A percentile compares a stretch with the other conserved stretches of the same genome.
These are phyloP conservation scores for Wickerhamomyces kurtzmanii DNA, from an alignment of 805 yeast species.

Conservation along the genomic window DNA sequence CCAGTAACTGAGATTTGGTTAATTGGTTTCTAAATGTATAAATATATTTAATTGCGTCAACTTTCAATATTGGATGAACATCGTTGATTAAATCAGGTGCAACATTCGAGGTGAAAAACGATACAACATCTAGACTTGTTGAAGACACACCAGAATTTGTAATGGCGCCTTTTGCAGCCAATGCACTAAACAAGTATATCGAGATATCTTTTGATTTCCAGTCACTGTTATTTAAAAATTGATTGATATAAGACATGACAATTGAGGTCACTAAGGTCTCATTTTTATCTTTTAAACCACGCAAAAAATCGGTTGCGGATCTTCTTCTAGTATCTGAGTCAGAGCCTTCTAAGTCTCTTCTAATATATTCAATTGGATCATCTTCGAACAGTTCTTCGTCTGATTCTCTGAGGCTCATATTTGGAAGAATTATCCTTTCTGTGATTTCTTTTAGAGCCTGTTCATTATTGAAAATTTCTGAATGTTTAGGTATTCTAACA, in stretches of 20 bases:
- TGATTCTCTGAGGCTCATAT: constrained; percentile 71
- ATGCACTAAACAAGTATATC: constrained; percentile 72
- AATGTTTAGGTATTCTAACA: constrained; percentile 58
- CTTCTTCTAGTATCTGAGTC: constrained; percentile 90
- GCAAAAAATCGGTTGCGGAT: constrained; percentile 84
- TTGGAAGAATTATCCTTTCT: constrained; percentile 81
- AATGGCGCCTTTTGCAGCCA: constrained; percentile 87
- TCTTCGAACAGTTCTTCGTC: constrained; percentile 95
- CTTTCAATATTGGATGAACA: constrained; percentile 70
- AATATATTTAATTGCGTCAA: constrained; percentile 89
- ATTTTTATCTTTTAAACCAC: constrained; percentile 75
- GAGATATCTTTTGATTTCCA: constrained; percentile 91
- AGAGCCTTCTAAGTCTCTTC: constrained; percentile 92
- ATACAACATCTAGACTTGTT: constrained; percentile 81
- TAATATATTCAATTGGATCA: constrained; percentile 88
- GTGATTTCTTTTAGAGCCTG: constrained; percentile 65
- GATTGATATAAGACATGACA: constrained; percentile 62
- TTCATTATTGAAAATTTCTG: constrained; percentile 52
- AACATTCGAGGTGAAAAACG: constrained; percentile 71
- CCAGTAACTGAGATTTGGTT: constrained; percentile 71
- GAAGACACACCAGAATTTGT: constrained; percentile 82
- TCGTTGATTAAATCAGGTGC: constrained; percentile 68
- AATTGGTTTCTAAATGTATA: constrained; percentile 88
- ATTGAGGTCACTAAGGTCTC: constrained; percentile 66
- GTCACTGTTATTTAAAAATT: constrained; percentile 44